Evolutionary conservation across 768 basidiomycete genomes (phyloP), one percentile per base, ranked within the genome.

Genomic region (Russula sp.): DNA sequence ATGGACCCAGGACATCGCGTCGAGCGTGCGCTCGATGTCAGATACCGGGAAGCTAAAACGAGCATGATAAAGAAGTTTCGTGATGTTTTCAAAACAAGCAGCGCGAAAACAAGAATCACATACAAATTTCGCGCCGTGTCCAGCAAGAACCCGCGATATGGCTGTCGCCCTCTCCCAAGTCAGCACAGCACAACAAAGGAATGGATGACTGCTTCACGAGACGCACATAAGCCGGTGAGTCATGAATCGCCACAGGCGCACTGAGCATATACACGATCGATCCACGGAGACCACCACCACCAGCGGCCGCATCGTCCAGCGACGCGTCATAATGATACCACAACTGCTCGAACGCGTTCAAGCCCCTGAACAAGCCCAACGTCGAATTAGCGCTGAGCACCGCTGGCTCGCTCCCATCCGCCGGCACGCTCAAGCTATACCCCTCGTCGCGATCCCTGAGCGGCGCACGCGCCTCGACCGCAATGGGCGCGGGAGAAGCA

Each of bases 91-190:
- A 13, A 36, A 46, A 1, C n/a, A 45, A 9, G 13, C 5, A 25
- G 25, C 39, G 14, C 39, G 56, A 36, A 20, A 38, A 20, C n/a
- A 32, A 36, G 8, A 16, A 8, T 10, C 25, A 73, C 84, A 60
- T 52, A 62, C 61, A 36, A 93, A 73, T 91, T 86, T 29, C 90
- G 76, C 1, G 89, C 77, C 0, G 90, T 93, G 70, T 93, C 91
- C 13, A 93, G 78, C 82, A 92, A 82, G 58, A 91, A 78, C 9
- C 87, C 89, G 22, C 91, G 82, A 69, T 85, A 88, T 0, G 85
- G 85, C 86, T 87, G 65, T 7, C 13, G 48, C 29, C 22, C 51
- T 18, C 48, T 43, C 43, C 60, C 32, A 46, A 35, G 36, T 25
- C 25, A 25, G 48, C 46, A 45, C 22, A 25, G 43, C 20, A 45